Evolutionary conservation across 257 asterid genomes (phyloP).

Genomic region (Jaltomata sinuosa): DNA sequence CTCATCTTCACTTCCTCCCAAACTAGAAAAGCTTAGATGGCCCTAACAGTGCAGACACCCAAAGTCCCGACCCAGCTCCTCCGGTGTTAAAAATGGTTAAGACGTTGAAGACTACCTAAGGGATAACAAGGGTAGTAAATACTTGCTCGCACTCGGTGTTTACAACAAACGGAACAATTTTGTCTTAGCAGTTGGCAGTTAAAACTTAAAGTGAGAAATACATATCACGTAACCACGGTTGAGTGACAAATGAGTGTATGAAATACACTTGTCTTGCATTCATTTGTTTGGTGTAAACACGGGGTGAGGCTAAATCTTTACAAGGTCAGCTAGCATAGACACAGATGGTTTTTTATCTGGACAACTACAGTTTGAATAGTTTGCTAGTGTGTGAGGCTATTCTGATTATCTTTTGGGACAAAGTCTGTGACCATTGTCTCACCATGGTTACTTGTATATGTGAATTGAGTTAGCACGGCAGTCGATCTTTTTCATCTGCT

Average conservation of each 20-base stretch:
- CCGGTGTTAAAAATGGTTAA: not conserved
- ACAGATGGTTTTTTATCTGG: not conserved
- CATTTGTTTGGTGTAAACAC: not conserved
- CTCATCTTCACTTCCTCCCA: not conserved
- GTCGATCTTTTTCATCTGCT: not conserved
- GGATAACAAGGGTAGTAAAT: not conserved
- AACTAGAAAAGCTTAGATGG: too few species aligned
- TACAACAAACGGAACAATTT: not conserved
- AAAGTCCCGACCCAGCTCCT: not conserved
- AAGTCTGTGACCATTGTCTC: fast-evolving
- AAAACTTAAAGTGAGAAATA: not conserved
- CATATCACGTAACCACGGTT: not conserved
- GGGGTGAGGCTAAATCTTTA: not conserved
- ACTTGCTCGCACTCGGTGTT: not conserved
- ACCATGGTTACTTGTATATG: not conserved
- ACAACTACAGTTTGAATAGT: too few species aligned
- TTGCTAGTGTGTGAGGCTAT: not conserved
- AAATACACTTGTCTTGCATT: not conserved
- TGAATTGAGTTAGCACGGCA: not conserved
- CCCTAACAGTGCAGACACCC: not conserved
- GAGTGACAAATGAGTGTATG: not conserved
- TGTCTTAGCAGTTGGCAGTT: not conserved
- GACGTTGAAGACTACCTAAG: not conserved
- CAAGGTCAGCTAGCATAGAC: not conserved
- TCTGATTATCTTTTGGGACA: not conserved